Evolutionary conservation across 1,284 basidiomycete species (phyloP), one percentile per base, ranked within the genome.

Genomic region (Cryptococcus sp.): DNA sequence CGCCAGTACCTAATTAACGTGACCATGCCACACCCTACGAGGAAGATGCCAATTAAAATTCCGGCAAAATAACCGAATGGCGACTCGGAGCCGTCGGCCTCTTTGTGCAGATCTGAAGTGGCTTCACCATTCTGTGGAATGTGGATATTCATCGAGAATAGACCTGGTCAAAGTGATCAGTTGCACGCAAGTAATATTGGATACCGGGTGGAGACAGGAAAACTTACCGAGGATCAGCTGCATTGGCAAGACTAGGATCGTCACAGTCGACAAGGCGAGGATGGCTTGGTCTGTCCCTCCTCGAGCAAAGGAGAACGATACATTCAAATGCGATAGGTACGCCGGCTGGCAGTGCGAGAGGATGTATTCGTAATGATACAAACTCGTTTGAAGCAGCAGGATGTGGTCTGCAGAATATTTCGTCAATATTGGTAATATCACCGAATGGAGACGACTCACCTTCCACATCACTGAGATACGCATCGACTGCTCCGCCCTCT

Each of bases 381-480:
- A 82, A 3, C 91, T 86, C 66, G 89, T 87, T 67, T 94, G 89
- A 63, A 97, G 81, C 2, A 91, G 87, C 29, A 94, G 77, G 63
- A 97, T 93, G 76, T 98, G 94, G 78, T 98, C 92, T 92, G 62
- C 17, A 52, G 17, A n/a, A 44, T 8, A 11, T 10, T 13, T 47
- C n/a, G 53, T 25, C 8, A 57, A 38, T 22, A 50, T 55, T 29
- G 19, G 7, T 34, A 38, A 19, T 29, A 16, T 25, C 38, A 43
- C 20, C 17, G 19, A 17, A 23, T 34, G 19, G 37, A 39, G 38
- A 37, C 13, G 40, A 69, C 80, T 55, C 62, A 91, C 91, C 93
- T 81, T 94, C 89, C 3, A 98, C 85, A 75, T 98, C 94, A 46
- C 91, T 91, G 79, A 96, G 85, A 74, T 97, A 93, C 17, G 93